These are phyloP conservation scores for Butyriboletus regius DNA, from an alignment of 1,284 basidiomycete genomes.

Conservation along the genomic window DNA sequence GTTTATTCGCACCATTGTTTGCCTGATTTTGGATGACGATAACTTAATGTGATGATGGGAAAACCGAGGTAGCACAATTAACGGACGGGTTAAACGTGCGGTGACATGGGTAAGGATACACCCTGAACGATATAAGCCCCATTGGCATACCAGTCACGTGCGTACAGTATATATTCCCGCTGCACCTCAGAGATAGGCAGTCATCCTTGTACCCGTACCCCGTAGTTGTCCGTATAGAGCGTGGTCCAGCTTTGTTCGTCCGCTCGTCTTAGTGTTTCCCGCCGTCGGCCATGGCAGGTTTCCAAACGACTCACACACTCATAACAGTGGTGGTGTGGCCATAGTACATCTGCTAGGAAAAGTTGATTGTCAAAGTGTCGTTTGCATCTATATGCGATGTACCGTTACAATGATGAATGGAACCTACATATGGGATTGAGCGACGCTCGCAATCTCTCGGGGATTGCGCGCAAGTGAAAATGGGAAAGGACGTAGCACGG, in stretches of 20 bases:
- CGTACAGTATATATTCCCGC: too few species aligned
- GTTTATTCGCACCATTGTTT: background rate
- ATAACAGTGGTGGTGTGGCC: background rate
- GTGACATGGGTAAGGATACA: background rate
- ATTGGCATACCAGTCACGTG: too few species aligned
- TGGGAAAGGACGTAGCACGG: background rate
- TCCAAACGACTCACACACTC: background rate
- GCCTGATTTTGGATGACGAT: background rate
- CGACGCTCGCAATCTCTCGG: background rate
- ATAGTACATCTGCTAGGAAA: too few species aligned
- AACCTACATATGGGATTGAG: background rate
- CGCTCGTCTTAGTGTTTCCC: too few species aligned
- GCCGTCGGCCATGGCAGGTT: too few species aligned
- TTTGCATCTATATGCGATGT: background rate
- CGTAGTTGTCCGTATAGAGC: too few species aligned
- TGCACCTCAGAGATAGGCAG: too few species aligned
- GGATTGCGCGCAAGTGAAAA: background rate
- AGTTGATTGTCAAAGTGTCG: background rate
- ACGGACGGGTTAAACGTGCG: background rate
- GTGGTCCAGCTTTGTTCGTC: too few species aligned
- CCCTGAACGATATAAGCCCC: too few species aligned
- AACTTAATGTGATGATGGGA: background rate
- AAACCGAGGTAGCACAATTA: background rate
- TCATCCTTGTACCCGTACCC: too few species aligned
- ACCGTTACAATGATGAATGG: background rate